Percentiles rank a stretch among this genome's conserved stretches.
phyloP scores from a whole-genome alignment of 1,284 basidiomycete genomes.

The Chondrostereum purpureum region DNA sequence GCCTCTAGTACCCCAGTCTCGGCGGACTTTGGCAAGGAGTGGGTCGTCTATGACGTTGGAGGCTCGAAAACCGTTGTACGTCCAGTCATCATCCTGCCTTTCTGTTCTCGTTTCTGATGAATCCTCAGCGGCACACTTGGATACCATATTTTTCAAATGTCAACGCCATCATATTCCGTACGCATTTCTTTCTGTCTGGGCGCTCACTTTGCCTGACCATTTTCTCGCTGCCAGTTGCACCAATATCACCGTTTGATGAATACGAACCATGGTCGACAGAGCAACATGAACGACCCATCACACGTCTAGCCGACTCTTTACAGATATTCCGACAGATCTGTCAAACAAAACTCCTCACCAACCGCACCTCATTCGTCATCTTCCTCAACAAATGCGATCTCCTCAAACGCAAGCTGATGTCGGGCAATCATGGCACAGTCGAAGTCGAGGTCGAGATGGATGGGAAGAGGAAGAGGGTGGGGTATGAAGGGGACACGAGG shows the following conservation, averaged over 20 bases:
- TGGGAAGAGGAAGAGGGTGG: slow-evolving; percentile 26
- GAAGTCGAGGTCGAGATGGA: slow-evolving; percentile 27
- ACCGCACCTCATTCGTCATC: slow-evolving; percentile 49
- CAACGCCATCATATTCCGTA: slow-evolving; percentile 59
- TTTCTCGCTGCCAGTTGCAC: slow-evolving; percentile 14
- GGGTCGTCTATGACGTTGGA: slow-evolving; percentile 48
- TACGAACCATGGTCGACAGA: slow-evolving; percentile 27
- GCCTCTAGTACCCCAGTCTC: slow-evolving; percentile 8
- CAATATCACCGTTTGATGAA: slow-evolving; percentile 62
- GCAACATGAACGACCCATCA: slow-evolving; percentile 50
- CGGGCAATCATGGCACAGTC: slow-evolving; percentile 45
- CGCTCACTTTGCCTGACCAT: slow-evolving; percentile 16
- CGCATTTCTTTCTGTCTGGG: slow-evolving; percentile 11
- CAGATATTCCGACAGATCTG: slow-evolving; percentile 56
- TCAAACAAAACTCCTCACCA: slow-evolving; percentile 42
- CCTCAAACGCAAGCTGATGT: slow-evolving; percentile 48
- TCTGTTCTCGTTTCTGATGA: neutral
- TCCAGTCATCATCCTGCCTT: slow-evolving; percentile 5
- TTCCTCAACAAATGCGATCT: slow-evolving; percentile 66
- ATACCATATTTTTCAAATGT: slow-evolving; percentile 60
- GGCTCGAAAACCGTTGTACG: slow-evolving; percentile 42
- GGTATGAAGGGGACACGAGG: slow-evolving; percentile 25
- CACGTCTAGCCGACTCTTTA: slow-evolving; percentile 63
- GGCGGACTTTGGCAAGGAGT: slow-evolving; percentile 29
- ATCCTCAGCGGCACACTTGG: slow-evolving; percentile 54